Conservation (phyloP, 2,329 filamentous ascomycete genomes). For the Diaporthe caulivora region DNA sequence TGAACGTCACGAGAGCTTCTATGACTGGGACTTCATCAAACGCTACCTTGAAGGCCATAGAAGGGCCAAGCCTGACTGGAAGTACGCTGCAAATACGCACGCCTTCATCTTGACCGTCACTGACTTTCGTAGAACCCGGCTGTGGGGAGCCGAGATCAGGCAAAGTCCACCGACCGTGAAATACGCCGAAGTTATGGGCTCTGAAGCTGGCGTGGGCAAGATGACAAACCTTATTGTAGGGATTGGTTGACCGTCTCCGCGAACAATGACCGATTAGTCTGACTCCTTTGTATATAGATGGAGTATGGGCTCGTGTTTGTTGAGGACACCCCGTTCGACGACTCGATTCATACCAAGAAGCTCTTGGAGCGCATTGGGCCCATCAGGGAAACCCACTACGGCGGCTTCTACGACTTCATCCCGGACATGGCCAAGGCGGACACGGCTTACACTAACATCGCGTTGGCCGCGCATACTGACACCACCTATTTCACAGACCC, state of each 20-base stretch:
- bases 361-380: constrained; percentile 86
- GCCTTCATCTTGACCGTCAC: neutral
- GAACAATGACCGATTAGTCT: neutral
- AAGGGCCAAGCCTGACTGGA: constrained; percentile 52
- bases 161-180: constrained; percentile 67
- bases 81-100: constrained; percentile 37
- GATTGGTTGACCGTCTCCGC: neutral
- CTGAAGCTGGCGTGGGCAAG: constrained; percentile 66
- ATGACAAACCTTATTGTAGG: constrained; percentile 76
- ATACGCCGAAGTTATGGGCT: constrained; percentile 72
- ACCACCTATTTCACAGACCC: constrained; percentile 97
- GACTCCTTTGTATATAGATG: constrained; percentile 59
- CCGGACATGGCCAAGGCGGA: constrained; percentile 90
- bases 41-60: constrained; percentile 55
- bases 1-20: constrained; percentile 77
- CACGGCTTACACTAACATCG: constrained; percentile 90
- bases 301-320: constrained; percentile 84
- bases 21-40: constrained; percentile 73
- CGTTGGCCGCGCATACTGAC: constrained; percentile 89
- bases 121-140: constrained; percentile 28
- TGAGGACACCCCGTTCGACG: constrained; percentile 71
- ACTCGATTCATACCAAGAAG: constrained; percentile 78
- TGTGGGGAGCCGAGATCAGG: constrained; percentile 52
- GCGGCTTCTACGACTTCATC: constrained; percentile 83
- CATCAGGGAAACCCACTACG: constrained; percentile 92